Conservation (phyloP, 805 yeast species). For the Candida incommunis region DNA sequence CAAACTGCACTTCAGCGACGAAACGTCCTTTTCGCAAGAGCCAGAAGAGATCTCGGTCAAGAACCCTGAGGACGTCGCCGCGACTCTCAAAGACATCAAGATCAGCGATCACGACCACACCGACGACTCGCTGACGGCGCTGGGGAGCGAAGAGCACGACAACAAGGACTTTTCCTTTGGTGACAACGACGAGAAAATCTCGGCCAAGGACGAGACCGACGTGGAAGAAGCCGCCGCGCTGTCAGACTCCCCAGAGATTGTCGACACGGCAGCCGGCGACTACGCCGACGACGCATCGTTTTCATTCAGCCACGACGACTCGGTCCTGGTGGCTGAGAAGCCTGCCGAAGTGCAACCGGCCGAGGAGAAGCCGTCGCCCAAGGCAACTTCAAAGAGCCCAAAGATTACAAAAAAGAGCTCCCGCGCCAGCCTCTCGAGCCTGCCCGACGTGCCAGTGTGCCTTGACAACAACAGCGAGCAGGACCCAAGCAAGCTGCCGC, state of each 20-base stretch:
- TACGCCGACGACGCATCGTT: not conserved
- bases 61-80: not conserved
- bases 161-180: no score
- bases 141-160: no score
- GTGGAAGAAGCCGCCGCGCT: no score
- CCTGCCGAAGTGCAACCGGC: not conserved
- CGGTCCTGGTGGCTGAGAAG: not conserved
- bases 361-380: not conserved
- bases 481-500: no score
- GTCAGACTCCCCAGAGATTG: no score
- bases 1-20: no score
- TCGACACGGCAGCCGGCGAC: no score
- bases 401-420: no score
- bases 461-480: not conserved
- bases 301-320: not conserved
- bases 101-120: not conserved
- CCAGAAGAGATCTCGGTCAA: not conserved
- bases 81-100: not conserved
- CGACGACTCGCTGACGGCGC: not conserved
- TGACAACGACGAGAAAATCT: no score
- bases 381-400: not conserved
- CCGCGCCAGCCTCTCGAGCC: not conserved
- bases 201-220: no score
- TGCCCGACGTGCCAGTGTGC: not conserved
- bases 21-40: not conserved